These are phyloP conservation scores for Mycena rebaudengoi DNA, from an alignment of 768 basidiomycete species.

Conservation along the genomic window DNA sequence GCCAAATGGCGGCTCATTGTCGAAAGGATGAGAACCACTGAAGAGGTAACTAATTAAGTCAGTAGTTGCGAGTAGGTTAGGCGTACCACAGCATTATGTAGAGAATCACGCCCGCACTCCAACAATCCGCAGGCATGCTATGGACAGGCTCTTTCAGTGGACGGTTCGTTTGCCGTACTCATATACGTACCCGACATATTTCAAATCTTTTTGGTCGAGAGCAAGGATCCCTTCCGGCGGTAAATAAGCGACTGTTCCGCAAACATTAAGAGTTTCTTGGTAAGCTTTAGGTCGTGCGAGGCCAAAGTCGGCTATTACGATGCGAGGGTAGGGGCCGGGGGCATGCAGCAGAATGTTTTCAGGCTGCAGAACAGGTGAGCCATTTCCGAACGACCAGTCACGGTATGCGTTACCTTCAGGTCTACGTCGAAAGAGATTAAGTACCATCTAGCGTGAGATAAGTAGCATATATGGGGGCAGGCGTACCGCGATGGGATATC, in stretches of 20 bases:
- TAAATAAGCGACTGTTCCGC: constrained; percentile 87
- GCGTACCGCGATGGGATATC: constrained; percentile 82
- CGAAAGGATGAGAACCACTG: constrained; percentile 83
- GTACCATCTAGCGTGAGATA: too few relatives aligned
- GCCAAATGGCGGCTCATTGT: constrained; percentile 54
- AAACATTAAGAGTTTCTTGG: constrained; percentile 86
- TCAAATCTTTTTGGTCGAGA: constrained; percentile 74
- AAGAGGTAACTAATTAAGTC: background rate
- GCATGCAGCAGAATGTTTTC: constrained; percentile 83
- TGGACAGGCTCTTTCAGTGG: constrained; percentile 5
- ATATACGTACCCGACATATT: constrained; percentile 61
- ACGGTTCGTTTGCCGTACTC: background rate
- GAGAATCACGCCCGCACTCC: constrained; percentile 85
- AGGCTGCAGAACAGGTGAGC: constrained; percentile 56
- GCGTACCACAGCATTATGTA: constrained; percentile 87
- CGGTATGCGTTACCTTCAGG: constrained; percentile 59
- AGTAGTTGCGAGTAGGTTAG: too few relatives aligned
- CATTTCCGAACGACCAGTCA: background rate
- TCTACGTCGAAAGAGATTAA: constrained; percentile 49
- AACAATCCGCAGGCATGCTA: constrained; percentile 91
- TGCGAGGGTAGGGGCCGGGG: constrained; percentile 87
- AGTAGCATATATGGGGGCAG: background rate
- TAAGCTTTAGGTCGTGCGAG: constrained; percentile 81
- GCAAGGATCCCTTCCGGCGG: constrained; percentile 88
- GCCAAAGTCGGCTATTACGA: constrained; percentile 89